Percentiles rank a stretch among this genome's conserved stretches.
phyloP scores from a whole-genome alignment of 1,284 basidiomycete species.

The Microbotryum silenes-acaulis region DNA sequence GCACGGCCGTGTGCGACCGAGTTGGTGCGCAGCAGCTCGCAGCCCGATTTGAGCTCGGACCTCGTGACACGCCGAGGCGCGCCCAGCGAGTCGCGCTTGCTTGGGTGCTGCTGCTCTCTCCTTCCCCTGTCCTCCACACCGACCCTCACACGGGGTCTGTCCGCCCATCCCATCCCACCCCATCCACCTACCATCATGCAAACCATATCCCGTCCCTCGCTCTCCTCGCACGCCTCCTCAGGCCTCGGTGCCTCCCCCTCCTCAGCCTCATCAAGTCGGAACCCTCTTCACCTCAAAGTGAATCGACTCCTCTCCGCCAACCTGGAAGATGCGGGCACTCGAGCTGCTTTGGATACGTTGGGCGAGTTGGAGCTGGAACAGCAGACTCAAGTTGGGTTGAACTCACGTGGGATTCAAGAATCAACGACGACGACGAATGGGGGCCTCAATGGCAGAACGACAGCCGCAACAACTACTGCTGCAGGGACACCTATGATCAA shows the following conservation, averaged over 20 bases:
- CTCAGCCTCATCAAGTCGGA: conserved; percentile 36
- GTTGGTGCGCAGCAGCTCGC: no score
- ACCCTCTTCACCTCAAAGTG: conserved; percentile 68
- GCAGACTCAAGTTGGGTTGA: conserved; percentile 14
- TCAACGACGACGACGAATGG: conserved; percentile 7
- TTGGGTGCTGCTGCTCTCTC: no score
- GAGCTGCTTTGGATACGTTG: conserved; percentile 72
- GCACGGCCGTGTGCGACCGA: no score
- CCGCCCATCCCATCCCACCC: no score
- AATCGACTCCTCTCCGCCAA: conserved; percentile 75
- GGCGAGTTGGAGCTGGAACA: conserved; percentile 57
- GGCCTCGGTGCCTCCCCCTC: conserved; percentile 32
- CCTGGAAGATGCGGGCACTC: conserved; percentile 70
- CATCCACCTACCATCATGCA: no score
- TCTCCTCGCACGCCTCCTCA: not conserved
- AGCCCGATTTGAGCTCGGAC: no score
- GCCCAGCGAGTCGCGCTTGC: no score
- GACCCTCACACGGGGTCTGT: no score
- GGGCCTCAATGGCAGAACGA: conserved; percentile 21
- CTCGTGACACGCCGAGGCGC: no score
- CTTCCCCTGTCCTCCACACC: no score
- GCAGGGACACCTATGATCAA: conserved; percentile 34
- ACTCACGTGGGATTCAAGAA: not conserved
- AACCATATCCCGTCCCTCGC: not conserved
- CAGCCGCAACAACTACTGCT: conserved; percentile 40